phyloP scores from a whole-genome alignment of 73 alveolate genomes.

The Breviolum minutum region DNA sequence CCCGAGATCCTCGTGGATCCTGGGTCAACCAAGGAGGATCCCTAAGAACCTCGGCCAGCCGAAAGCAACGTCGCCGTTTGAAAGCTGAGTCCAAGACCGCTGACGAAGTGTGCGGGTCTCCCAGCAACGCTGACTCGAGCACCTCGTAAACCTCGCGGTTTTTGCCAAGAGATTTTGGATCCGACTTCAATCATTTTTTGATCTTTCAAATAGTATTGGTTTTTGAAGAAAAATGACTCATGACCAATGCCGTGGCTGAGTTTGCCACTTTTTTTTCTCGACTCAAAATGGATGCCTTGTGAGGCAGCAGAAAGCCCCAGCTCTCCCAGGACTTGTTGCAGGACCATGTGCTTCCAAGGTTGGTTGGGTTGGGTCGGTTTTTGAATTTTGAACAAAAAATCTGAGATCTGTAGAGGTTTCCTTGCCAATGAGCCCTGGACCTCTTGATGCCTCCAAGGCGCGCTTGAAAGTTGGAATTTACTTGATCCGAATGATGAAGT shows the following conservation, averaged over 20 bases:
- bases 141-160: too few relatives aligned
- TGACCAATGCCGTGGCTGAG: neutral
- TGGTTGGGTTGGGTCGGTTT: neutral
- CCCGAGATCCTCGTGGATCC: neutral
- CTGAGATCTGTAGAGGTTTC: neutral
- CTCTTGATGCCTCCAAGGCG: slow-evolving; percentile 18
- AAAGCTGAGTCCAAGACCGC: slow-evolving; percentile 44
- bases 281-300: too few relatives aligned
- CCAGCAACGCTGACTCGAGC: neutral
- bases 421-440: slow-evolving; percentile 45
- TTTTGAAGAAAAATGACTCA: too few relatives aligned
- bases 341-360: slow-evolving; percentile 46
- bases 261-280: neutral
- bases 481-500: too few relatives aligned
- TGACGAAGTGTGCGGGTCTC: slow-evolving; percentile 14
- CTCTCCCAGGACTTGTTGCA: slow-evolving; percentile 55
- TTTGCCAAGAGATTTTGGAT: too few relatives aligned
- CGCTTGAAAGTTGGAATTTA: too few relatives aligned
- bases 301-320: slow-evolving; percentile 48
- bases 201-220: too few relatives aligned
- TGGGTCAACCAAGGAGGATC: neutral
- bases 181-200: too few relatives aligned
- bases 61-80: slow-evolving; percentile 95
- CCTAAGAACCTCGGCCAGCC: slow-evolving; percentile 87
- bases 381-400: neutral